phyloP scores from a whole-genome alignment of 495 filamentous ascomycete species.

The Trichoderma asperelloides region DNA sequence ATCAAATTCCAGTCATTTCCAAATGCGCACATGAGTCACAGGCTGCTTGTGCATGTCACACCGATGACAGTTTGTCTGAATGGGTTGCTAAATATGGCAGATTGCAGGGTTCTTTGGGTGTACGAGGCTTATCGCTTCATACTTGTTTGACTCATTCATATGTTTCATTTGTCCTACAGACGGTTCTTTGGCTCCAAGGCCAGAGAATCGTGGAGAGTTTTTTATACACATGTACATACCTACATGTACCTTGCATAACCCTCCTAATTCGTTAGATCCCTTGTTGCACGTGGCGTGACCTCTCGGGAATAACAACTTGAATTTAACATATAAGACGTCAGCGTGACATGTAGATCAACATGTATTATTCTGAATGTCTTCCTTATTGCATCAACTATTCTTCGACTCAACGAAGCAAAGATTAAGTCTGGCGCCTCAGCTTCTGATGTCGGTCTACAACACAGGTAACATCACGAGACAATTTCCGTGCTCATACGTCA shows the following conservation, averaged over 20 bases:
- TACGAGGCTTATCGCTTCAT: background rate
- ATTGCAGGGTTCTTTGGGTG: background rate
- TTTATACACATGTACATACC: background rate
- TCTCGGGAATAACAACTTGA: no score
- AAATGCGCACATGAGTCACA: background rate
- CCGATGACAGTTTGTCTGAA: background rate
- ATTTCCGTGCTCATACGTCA: background rate
- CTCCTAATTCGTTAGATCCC: no score
- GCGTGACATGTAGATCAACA: background rate
- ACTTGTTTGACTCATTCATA: background rate
- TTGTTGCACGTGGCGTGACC: no score
- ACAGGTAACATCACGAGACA: background rate
- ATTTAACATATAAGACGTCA: background rate
- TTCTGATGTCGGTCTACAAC: background rate
- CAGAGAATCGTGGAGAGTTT: no score
- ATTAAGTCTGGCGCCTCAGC: no score
- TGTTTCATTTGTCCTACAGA: background rate
- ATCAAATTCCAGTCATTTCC: background rate
- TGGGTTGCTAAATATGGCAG: background rate
- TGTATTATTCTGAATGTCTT: no score
- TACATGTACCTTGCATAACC: no score
- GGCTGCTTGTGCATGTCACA: background rate
- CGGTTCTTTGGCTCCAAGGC: no score
- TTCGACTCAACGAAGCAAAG: no score
- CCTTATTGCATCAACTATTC: no score